Percentiles rank a stretch among this genome's conserved stretches.
These are phyloP conservation scores for Exophiala alcalophila DNA, from an alignment of 2,329 filamentous ascomycete genomes.

Conservation along the genomic window DNA sequence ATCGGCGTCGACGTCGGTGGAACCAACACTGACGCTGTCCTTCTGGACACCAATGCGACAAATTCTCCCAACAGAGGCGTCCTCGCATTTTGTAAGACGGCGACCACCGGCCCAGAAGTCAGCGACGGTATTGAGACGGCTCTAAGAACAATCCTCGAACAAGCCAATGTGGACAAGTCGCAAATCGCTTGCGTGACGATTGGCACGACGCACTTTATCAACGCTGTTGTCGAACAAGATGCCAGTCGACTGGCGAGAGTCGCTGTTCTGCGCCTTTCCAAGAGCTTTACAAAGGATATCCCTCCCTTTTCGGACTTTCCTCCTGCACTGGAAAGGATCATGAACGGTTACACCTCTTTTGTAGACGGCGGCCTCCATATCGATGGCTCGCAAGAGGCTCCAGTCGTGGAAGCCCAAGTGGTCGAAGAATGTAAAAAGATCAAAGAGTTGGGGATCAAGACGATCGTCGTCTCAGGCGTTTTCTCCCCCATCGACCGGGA, in stretches of 20 bases:
- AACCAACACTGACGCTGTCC: slow-evolving; percentile 23
- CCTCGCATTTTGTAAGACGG: slow-evolving; percentile 38
- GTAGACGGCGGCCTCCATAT: slow-evolving; percentile 49
- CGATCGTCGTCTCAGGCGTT: slow-evolving; percentile 45
- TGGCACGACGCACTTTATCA: slow-evolving; percentile 54
- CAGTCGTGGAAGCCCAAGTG: slow-evolving; percentile 41
- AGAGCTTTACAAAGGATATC: slow-evolving; percentile 42
- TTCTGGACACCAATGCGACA: slow-evolving; percentile 27
- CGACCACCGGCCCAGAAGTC: slow-evolving; percentile 42
- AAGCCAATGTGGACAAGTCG: slow-evolving; percentile 34
- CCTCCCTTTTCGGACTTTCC: slow-evolving; percentile 51
- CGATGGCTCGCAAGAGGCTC: slow-evolving; percentile 46
- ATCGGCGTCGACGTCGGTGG: no score
- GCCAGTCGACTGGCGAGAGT: slow-evolving; percentile 43
- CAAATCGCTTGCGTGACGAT: slow-evolving; percentile 47
- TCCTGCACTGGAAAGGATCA: slow-evolving; percentile 36
- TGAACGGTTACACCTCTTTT: slow-evolving; percentile 44
- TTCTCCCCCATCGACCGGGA: slow-evolving; percentile 48
- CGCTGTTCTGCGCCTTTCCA: slow-evolving; percentile 48
- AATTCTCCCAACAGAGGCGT: slow-evolving; percentile 39
- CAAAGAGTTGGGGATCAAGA: slow-evolving; percentile 36
- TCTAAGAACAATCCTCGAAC: slow-evolving; percentile 37
- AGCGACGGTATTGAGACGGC: slow-evolving; percentile 41
- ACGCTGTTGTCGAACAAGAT: slow-evolving; percentile 49
- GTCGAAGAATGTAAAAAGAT: slow-evolving; percentile 36